Percentiles rank a stretch among this genome's conserved stretches.
phyloP scores from a whole-genome alignment of 352 stramenopile species.

The Phytophthora fragariae region DNA sequence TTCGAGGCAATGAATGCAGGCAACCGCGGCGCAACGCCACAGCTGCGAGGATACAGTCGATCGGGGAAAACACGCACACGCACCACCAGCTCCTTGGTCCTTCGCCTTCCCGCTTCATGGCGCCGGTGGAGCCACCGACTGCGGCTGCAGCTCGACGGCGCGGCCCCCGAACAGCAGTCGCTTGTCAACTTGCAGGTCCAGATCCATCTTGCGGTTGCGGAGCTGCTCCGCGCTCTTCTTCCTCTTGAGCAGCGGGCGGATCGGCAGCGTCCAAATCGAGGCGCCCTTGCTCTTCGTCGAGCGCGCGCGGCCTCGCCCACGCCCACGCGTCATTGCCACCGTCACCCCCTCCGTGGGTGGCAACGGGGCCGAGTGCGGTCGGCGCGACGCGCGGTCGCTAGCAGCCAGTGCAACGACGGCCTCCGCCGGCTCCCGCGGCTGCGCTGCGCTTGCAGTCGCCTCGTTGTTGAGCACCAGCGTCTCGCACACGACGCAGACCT shows the following conservation, averaged over 20 bases:
- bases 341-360: constrained; percentile 30
- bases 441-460: background rate
- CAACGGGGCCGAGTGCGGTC: constrained; percentile 42
- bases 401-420: constrained; percentile 20
- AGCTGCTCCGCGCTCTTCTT: constrained; percentile 58
- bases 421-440: constrained; percentile 33
- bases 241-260: constrained; percentile 57
- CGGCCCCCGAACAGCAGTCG: constrained; percentile 28
- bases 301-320: constrained; percentile 21
- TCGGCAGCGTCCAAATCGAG: constrained; percentile 54
- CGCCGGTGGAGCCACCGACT: constrained; percentile 26
- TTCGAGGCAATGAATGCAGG: constrained; percentile 7
- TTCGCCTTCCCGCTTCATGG: constrained; percentile 32
- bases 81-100: background rate
- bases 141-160: constrained; percentile 51
- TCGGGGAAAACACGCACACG: constrained; percentile 7
- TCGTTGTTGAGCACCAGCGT: constrained; percentile 42
- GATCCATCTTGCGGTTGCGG: constrained; percentile 58
- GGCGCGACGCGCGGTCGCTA: constrained; percentile 17
- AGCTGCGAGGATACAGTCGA: constrained; percentile 20
- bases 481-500: constrained; percentile 67
- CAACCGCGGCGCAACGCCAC: constrained; percentile 4
- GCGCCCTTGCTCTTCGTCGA: constrained; percentile 42
- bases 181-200: constrained; percentile 58
- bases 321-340: constrained; percentile 13